Base-by-base conservation (phyloP, 495 filamentous ascomycete species). In the Xylaria bambusicola region DNA sequence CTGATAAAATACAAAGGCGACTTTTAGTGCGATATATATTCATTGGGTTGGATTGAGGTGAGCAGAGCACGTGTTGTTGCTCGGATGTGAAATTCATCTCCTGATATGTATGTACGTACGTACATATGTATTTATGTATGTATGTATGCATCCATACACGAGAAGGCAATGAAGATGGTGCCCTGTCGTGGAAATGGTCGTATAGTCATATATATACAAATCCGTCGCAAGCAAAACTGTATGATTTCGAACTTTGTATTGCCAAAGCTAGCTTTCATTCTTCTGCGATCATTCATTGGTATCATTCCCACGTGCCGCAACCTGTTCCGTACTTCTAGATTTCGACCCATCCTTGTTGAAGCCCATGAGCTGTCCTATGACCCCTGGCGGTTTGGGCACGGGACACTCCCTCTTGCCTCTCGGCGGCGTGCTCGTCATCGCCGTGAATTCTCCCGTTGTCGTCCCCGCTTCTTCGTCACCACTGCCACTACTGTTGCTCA, bases 341-440 rank as follows among this genome's bases (percentile, higher is more conserved):
- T 21, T 18, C 4, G 48, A 27, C 33, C 35, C 35, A 17, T 62
- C 56, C 45, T 66, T 68, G 26, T 70, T 79, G 65, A 94, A 88
- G 0, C 91, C 91, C 62, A 96, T 73, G 38, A 93, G 66, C 68
- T 88, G 82, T 20, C 89, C 89, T 52, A 94, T 72, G 12, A 90
- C 70, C 9, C 90, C 91, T 17, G 82, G 77, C 0, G 91, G 92
- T 66, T 95, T 96, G 3, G 92, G 92, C 1, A 96, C 87, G 0
- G 91, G 92, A 65, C 92, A 96, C 69, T 92, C 68, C 35, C 66
- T 58, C 31, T 68, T 80, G 51, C 76, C 73, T 68, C 71, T 77
- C 29, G 65, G 47, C 10, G 65, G 64, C 12, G 67, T 66, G 15
- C 51, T 62, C 21, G 50, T 58, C 49, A 57, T 35, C 49, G 41